phyloP scores from a whole-genome alignment of 2,329 filamentous ascomycete species.

The Coleophoma cylindrospora region DNA sequence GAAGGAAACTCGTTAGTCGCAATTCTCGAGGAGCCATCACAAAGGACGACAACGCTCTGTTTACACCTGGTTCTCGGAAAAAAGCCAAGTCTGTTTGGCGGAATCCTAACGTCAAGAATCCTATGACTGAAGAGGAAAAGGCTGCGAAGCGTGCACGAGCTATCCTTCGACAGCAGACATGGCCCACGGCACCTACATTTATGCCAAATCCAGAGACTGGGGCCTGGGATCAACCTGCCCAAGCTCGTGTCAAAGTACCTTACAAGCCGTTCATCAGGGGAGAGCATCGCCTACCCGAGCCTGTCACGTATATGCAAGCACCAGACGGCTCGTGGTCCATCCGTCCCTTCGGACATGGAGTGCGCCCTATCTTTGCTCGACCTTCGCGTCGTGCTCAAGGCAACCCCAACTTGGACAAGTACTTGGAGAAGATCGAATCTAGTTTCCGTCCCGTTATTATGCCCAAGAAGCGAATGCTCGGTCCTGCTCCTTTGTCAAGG shows the following conservation, averaged over 20 bases:
- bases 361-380: conserved; percentile 20
- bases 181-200: background rate
- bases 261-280: background rate
- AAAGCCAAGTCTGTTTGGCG: background rate
- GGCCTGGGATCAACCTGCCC: conserved; percentile 2
- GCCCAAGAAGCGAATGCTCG: conserved; percentile 11
- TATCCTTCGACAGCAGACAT: background rate
- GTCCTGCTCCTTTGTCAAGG: conserved; percentile 14
- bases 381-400: conserved; percentile 17
- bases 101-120: background rate
- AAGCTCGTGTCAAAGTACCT: background rate
- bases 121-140: background rate
- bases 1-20: background rate
- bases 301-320: conserved; percentile 24
- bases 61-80: background rate
- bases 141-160: background rate
- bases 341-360: conserved; percentile 25
- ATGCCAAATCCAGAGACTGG: background rate
- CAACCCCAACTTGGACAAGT: conserved; percentile 10
- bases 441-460: conserved; percentile 20
- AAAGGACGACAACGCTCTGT: background rate
- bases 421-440: conserved; percentile 15
- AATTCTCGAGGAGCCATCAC: background rate
- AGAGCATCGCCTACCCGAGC: conserved; percentile 17
- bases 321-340: conserved; percentile 21